Evolutionary conservation across 2,329 filamentous ascomycete genomes (phyloP), one percentile per base, ranked within the genome.

Genomic region (Sclerotinia nivalis): DNA sequence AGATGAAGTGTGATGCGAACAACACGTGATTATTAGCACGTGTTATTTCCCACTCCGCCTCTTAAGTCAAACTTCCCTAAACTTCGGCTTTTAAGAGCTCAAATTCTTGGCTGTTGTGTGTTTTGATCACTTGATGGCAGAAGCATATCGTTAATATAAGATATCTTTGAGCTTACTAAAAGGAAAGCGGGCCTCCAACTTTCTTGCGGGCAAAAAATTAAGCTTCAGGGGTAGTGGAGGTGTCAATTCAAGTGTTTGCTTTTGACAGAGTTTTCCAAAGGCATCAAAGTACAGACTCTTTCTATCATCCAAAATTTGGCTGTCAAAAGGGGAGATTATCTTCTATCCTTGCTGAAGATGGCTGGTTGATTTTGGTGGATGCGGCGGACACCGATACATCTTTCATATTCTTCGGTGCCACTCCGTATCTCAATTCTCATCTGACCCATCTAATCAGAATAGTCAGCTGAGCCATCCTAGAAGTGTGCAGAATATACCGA

Each of bases 241-340:
- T 12, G 31, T 40, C 31, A 28, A 43, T 40, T 65, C 20, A 65
- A 64, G 61, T 65, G 47, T 65, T 65, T 65, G 61, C 47, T 28
- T 28, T 50, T 50, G 31, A n/a, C 60, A 37, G 34, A 62, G 20
- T 34, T 22, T 10, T 5, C 9, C 31, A 31, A 34, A 37, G 22
- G 1, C 37, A 13, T 58, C 34, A 20, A 22, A 37, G 59, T 5
- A 25, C 10, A 13, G 10, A 13, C 20, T 7, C 12, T n/a, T 49
- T 3, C 18, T 28, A 15, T 59, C 31, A 1, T 37, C 15, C 2
- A 47, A 4, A 22, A 2, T n/a, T 18, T 18, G 15, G n/a, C 13
- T 12, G 13, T 40, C 9, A 40, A 52, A 7, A 37, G 4, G 15
- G 49, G 15, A 52, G 4, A 40, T 45, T 13, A 40, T 52, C 34